Evolutionary conservation across 2,329 filamentous ascomycete genomes (phyloP).

Genomic region (Colletotrichum orchidophilum): DNA sequence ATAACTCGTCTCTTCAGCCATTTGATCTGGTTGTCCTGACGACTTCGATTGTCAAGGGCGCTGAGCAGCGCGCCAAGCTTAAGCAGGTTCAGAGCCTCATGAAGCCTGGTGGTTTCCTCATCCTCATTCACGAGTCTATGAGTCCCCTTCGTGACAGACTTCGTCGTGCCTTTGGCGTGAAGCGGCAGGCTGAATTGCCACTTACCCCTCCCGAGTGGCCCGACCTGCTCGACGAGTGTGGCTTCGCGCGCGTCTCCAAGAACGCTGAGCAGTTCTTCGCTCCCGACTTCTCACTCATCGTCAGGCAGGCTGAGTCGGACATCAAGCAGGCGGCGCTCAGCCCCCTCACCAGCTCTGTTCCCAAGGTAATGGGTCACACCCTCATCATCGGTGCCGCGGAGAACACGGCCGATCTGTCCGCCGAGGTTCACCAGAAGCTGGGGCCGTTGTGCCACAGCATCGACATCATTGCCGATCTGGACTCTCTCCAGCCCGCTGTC

Average conservation of each 20-base stretch:
- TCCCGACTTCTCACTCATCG: constrained; percentile 46
- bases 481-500: constrained; percentile 34
- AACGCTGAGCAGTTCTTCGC: constrained; percentile 45
- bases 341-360: constrained; percentile 24
- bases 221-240: constrained; percentile 43
- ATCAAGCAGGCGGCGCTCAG: constrained; percentile 35
- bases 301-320: constrained; percentile 46
- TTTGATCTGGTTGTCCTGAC: constrained; percentile 43
- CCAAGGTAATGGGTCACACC: constrained; percentile 37
- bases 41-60: constrained; percentile 43
- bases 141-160: constrained; percentile 36
- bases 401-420: constrained; percentile 34
- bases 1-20: constrained; percentile 37
- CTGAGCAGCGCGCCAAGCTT: constrained; percentile 39
- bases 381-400: constrained; percentile 44
- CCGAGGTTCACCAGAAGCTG: constrained; percentile 37
- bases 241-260: constrained; percentile 43
- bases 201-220: constrained; percentile 45
- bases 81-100: constrained; percentile 41
- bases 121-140: constrained; percentile 38
- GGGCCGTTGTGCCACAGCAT: constrained; percentile 35
- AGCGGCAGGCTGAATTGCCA: neutral
- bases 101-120: constrained; percentile 43
- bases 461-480: constrained; percentile 37
- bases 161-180: constrained; percentile 22